A percentile compares a stretch with the other conserved stretches of the same genome.
Evolutionary conservation across 2,329 filamentous ascomycete species (phyloP).

Genomic region (Fulvia fulva): DNA sequence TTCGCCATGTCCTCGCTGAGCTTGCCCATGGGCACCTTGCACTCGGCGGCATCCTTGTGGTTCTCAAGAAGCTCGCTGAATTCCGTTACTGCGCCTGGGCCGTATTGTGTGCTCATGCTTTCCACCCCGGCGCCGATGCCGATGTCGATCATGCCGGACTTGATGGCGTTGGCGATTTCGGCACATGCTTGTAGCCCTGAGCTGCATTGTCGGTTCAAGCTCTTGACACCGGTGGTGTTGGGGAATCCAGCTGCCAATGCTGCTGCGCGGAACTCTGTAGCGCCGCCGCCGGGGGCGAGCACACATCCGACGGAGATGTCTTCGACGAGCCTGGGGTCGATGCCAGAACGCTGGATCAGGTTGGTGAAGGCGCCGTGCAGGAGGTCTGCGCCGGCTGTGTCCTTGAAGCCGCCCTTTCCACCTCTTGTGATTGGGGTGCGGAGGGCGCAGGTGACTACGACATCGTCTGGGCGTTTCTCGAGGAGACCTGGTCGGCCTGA

Average conservation of each 20-base stretch:
- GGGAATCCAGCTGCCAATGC: slow-evolving; percentile 88
- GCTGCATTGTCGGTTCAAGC: slow-evolving; percentile 90
- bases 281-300: slow-evolving; percentile 85
- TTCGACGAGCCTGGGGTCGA: slow-evolving; percentile 83
- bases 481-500: slow-evolving; percentile 43
- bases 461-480: slow-evolving; percentile 58
- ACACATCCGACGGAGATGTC: slow-evolving; percentile 91
- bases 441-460: slow-evolving; percentile 89
- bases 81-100: slow-evolving; percentile 81
- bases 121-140: slow-evolving; percentile 93
- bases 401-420: slow-evolving; percentile 92
- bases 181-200: slow-evolving; percentile 88
- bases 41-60: slow-evolving; percentile 81
- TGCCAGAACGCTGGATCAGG: slow-evolving; percentile 77
- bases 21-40: slow-evolving; percentile 95
- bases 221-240: slow-evolving; percentile 75
- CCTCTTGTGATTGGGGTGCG: slow-evolving; percentile 90
- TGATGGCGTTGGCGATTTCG: slow-evolving; percentile 91
- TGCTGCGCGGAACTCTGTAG: slow-evolving; percentile 94
- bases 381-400: slow-evolving; percentile 83
- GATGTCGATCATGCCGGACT: slow-evolving; percentile 86
- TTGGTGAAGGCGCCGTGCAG: slow-evolving; percentile 78
- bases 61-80: slow-evolving; percentile 86
- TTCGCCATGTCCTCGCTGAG: slow-evolving; percentile 94
- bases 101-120: slow-evolving; percentile 92